A percentile compares a stretch with the other conserved stretches of the same genome.
These are phyloP conservation scores for Pelargonium nanum DNA, from an alignment of 345 rosid genomes.

Conservation along the genomic window DNA sequence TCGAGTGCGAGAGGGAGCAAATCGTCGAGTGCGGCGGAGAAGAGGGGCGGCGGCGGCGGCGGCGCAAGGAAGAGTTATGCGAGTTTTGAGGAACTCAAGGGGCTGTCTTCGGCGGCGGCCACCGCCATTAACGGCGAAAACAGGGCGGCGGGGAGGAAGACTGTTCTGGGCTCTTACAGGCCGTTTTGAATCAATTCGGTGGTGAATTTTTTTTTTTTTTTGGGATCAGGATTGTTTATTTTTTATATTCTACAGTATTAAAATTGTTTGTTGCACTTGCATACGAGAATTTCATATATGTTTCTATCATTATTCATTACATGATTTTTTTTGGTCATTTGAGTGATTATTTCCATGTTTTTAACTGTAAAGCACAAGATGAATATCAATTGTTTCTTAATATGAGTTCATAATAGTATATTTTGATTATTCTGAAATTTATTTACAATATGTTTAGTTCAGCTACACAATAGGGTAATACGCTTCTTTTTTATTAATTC, in stretches of 20 bases:
- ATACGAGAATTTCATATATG: not conserved
- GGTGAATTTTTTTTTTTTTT: constrained; percentile 6
- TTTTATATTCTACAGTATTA: not conserved
- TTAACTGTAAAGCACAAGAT: no score
- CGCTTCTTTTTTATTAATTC: no score
- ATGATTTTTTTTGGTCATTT: not conserved
- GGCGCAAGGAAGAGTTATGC: constrained; percentile 70
- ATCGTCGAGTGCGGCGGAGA: constrained; percentile 59
- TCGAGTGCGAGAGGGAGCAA: constrained; percentile 56
- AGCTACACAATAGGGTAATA: no score
- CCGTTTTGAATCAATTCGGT: constrained; percentile 17
- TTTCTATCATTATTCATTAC: not conserved
- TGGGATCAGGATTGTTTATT: not conserved
- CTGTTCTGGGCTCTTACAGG: constrained; percentile 32
- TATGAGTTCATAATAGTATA: no score
- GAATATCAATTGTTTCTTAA: no score
- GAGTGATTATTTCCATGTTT: not conserved
- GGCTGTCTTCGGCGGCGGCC: constrained; percentile 41
- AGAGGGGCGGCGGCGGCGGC: constrained; percentile 27
- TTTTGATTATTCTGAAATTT: no score
- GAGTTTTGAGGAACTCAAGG: constrained; percentile 49
- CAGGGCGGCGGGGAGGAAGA: constrained; percentile 16
- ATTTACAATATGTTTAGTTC: no score
- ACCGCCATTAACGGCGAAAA: constrained; percentile 39
- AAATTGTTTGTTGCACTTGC: not conserved